Percentiles rank a stretch among this genome's conserved stretches.
phyloP scores from a whole-genome alignment of 306 rosid genomes.

The Macrotyloma uniflorum region DNA sequence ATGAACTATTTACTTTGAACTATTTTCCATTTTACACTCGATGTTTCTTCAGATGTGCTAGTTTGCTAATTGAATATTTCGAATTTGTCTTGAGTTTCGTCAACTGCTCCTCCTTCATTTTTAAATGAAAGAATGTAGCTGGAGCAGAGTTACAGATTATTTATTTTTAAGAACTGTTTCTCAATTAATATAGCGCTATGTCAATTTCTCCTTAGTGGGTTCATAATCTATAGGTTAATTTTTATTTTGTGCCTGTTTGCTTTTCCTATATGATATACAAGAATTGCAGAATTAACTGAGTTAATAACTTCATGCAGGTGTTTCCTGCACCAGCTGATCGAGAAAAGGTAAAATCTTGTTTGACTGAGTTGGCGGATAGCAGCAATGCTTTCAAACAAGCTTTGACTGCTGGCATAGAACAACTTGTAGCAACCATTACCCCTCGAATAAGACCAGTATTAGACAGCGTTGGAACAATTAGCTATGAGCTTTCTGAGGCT shows the following conservation, averaged over 20 bases:
- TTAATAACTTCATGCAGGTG: conserved; percentile 53
- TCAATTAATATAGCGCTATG: not conserved
- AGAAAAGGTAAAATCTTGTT: conserved; percentile 90
- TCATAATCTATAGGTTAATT: not conserved
- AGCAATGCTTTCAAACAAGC: conserved; percentile 91
- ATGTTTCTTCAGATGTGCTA: conserved; percentile 1
- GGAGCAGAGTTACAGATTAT: not conserved
- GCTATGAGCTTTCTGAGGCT: conserved; percentile 87
- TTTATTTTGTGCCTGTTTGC: conserved; percentile 4
- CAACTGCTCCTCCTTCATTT: not conserved
- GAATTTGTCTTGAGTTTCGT: not conserved
- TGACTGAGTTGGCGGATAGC: conserved; percentile 87
- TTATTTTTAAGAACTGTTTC: not conserved
- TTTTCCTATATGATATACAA: not conserved
- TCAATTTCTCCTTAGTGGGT: not conserved
- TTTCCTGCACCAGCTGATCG: conserved; percentile 83
- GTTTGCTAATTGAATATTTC: conserved; percentile 5
- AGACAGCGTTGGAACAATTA: conserved; percentile 82
- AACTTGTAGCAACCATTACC: conserved; percentile 76
- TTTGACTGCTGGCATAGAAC: conserved; percentile 76
- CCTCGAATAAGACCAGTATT: conserved; percentile 84
- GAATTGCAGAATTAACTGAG: conserved; percentile 15
- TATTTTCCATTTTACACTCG: not conserved
- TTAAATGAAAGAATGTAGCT: not conserved
- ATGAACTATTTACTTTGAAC: not conserved